phyloP scores from a whole-genome alignment of 164 flowering plant species.

The Chimonanthus praecox region DNA sequence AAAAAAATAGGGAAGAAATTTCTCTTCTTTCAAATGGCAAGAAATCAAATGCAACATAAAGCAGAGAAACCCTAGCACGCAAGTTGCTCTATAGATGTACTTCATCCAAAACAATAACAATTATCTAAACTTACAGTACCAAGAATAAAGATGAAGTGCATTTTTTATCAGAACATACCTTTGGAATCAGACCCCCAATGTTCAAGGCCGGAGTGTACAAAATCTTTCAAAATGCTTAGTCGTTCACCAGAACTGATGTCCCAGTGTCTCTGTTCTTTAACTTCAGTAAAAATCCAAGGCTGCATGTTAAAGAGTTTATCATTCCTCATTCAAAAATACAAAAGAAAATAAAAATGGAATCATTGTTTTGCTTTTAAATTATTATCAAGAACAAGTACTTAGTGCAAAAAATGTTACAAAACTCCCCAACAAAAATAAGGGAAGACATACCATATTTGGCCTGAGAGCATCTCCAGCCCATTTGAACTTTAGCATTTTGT shows the following conservation, averaged over 20 bases:
- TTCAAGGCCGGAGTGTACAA: constrained; percentile 74
- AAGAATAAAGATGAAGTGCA: not conserved
- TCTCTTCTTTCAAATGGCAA: not conserved
- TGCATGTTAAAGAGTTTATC: constrained; percentile 27
- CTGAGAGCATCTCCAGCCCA: not conserved
- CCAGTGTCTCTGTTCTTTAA: constrained; percentile 97
- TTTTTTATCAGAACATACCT: constrained; percentile 41
- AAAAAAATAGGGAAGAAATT: not conserved
- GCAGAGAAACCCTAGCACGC: not conserved
- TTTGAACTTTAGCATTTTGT: not conserved
- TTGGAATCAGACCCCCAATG: constrained; percentile 99
- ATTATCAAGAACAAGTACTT: not conserved
- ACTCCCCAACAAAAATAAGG: not conserved
- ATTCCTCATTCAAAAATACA: not conserved
- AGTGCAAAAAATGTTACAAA: constrained; percentile 4
- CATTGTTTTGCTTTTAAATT: no score
- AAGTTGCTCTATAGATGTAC: not conserved
- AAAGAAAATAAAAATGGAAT: no score
- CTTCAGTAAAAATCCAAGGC: constrained; percentile 99
- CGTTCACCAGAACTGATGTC: constrained; percentile 91
- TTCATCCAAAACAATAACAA: not conserved
- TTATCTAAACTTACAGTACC: not conserved
- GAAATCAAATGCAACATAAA: not conserved
- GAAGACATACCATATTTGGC: not conserved
- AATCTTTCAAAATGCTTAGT: constrained; percentile 69